Evolutionary conservation across 495 filamentous ascomycete species (phyloP).

Genomic region (Penicillium daleae): DNA sequence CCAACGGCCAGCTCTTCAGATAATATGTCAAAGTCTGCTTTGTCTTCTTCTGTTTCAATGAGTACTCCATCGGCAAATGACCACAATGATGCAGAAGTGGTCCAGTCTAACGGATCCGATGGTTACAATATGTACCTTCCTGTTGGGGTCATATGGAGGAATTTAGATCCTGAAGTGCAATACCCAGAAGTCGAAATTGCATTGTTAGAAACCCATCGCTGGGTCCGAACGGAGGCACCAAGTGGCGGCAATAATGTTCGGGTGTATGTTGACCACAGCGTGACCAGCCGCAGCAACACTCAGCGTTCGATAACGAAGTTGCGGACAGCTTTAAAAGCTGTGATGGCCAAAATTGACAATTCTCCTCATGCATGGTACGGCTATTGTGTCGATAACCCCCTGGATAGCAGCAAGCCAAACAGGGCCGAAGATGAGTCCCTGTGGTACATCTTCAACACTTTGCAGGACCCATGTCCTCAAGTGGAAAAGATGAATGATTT

Average conservation of each 20-base stretch:
- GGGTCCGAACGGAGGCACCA: conserved; percentile 34
- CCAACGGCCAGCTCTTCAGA: not conserved
- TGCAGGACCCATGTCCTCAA: conserved; percentile 70
- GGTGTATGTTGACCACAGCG: conserved; percentile 69
- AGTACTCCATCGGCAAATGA: not conserved
- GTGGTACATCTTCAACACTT: conserved; percentile 84
- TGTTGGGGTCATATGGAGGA: conserved; percentile 20
- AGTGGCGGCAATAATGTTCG: conserved; percentile 41
- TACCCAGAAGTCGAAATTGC: conserved; percentile 31
- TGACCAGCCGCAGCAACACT: conserved; percentile 60
- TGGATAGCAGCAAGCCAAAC: conserved; percentile 14
- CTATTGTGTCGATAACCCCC: conserved; percentile 7
- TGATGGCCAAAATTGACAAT: conserved; percentile 62
- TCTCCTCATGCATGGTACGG: conserved; percentile 62
- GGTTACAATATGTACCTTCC: conserved; percentile 15
- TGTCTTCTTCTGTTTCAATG: not conserved
- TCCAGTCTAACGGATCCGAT: not conserved
- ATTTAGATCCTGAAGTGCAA: not conserved
- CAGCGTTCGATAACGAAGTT: conserved; percentile 43
- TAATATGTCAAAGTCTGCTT: not conserved
- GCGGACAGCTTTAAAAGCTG: conserved; percentile 46
- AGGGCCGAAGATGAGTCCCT: conserved; percentile 61
- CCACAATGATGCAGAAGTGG: not conserved
- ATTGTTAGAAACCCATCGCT: conserved; percentile 32
- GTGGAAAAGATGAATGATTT: conserved; percentile 55